Base-by-base conservation (phyloP, 495 filamentous ascomycete species). In the Staphylotrichum longicolle region DNA sequence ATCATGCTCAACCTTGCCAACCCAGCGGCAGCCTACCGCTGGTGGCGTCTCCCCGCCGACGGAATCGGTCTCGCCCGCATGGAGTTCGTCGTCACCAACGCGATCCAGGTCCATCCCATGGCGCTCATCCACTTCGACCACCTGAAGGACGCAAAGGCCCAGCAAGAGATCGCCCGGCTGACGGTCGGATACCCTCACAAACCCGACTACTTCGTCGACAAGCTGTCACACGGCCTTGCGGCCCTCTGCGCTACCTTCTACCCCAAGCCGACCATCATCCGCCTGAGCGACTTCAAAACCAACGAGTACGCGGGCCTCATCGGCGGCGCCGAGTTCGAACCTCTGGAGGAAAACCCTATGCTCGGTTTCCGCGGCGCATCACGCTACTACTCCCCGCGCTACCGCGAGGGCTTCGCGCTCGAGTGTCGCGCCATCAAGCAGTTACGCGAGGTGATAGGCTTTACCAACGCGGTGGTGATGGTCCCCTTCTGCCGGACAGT, bases 221-320 rank as follows among this genome's bases (percentile, higher is more conserved):
- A 70, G 63, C 69, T 76, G 4, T 39, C 74, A 6, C 72, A 57
- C 53, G 72, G 69, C 4, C 68, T 76, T 47, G 74, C 72, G 9
- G 61, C 72, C 9, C 71, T 76, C 5, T 76, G 72, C 51, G 70
- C 74, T 2, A 63, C 69, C 39, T 52, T 72, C 11, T 70, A 68
- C 42, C 74, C 74, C 11, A 65, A 63, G 50, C 74, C 72, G 4
- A 69, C 70, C 33, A 70, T 76, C 54, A 55, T 76, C 55, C 74
- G 74, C 42, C 57, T 76, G 58, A 74, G 72, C 60, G 74, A 76
- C 62, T 76, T 75, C 68, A 76, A 76, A 57, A 76, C 74, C 1
- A 76, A 74, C 60, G 74, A 75, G 54, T 76, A 76, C 62, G 72
- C 74, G 2, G 58, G 63, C 41, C 72, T 76, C 32, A 66, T 76